phyloP scores from a whole-genome alignment of 2,329 filamentous ascomycete species.

The Blumeria hordei region DNA sequence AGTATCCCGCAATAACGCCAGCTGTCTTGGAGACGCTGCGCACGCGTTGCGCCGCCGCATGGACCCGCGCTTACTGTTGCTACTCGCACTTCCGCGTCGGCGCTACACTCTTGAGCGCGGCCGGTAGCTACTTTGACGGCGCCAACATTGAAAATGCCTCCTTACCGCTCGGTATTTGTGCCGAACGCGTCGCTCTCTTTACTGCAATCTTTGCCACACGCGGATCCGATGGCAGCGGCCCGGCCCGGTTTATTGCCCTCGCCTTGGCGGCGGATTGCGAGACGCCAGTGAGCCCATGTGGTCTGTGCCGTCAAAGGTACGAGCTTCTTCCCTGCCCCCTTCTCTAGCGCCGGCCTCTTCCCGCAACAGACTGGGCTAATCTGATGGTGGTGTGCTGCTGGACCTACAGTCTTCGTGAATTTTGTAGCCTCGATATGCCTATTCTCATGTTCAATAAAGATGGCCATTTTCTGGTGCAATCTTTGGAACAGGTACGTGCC shows the following conservation, averaged over 20 bases:
- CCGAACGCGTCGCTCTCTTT: slow-evolving; percentile 71
- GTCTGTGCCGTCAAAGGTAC: slow-evolving; percentile 88
- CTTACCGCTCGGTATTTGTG: slow-evolving; percentile 88
- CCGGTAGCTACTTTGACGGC: slow-evolving; percentile 30
- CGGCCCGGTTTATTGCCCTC: slow-evolving; percentile 42
- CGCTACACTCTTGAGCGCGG: slow-evolving; percentile 42
- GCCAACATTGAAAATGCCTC: slow-evolving; percentile 80
- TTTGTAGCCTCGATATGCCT: slow-evolving; percentile 41
- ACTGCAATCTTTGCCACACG: slow-evolving; percentile 37
- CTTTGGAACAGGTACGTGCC: not conserved
- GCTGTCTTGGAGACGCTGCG: slow-evolving; percentile 22
- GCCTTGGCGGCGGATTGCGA: slow-evolving; percentile 64
- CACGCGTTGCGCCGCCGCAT: slow-evolving; percentile 48
- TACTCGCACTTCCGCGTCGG: slow-evolving; percentile 59
- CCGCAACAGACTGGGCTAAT: not conserved
- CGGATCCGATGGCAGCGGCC: slow-evolving; percentile 4
- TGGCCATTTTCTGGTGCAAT: slow-evolving; percentile 36
- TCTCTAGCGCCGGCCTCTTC: not conserved
- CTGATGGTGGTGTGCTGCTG: not conserved
- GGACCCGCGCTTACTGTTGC: slow-evolving; percentile 57
- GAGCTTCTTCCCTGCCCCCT: slow-evolving; percentile 8
- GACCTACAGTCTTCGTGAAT: slow-evolving; percentile 43
- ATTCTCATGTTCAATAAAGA: slow-evolving; percentile 86
- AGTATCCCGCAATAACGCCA: not conserved
- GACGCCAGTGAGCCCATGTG: slow-evolving; percentile 55